Base-by-base conservation (phyloP, 2,329 filamentous ascomycete genomes). In the Hortaea sp. region DNA sequence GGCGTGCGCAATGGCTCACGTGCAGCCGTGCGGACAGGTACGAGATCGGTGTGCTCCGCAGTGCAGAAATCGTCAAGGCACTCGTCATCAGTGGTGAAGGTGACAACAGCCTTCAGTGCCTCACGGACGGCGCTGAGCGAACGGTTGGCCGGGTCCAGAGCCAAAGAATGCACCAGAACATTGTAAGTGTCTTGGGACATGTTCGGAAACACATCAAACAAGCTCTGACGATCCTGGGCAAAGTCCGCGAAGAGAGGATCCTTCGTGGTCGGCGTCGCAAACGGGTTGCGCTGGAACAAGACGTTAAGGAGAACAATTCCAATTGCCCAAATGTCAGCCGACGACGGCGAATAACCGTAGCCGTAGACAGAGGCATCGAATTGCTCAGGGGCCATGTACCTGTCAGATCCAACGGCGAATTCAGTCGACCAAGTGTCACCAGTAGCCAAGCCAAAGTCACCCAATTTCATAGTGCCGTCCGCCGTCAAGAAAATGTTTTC, bases 101-200 rank as follows among this genome's bases (percentile, higher is more conserved):
- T 89, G 55, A 95, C 76, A 42, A 86, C 83, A 44, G 85, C 84
- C 52, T 81, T 69, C 31, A 98, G 79, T 44, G 86, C 85, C 43
- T 87, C 78, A 55, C 86, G 86, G 50, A 88, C 81, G 49, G 79
- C 85, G 30, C 77, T 72, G 42, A 98, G 73, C 31, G 89, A 94
- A 46, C 92, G 85, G 74, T 88, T 94, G 65, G 77, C 78, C 7
- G 92, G 92, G 63, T 98, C 90, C 56, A 98, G 71, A 58, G 87
- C 87, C 78, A 98, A 79, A 66, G 87, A 94, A 68, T 94, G 79
- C 44, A 83, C 81, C 66, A 98, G 81, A 55, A 98, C 87, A 67
- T 95, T 88, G 61, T 86, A 98, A 0, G 92, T 95, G 66, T 98
- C 92, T 66, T 95, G 88, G 42, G 90, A 97, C 90, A 98, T 95